Evolutionary conservation across 352 stramenopile genomes (phyloP).

Genomic region (Phytopythium boreale): DNA sequence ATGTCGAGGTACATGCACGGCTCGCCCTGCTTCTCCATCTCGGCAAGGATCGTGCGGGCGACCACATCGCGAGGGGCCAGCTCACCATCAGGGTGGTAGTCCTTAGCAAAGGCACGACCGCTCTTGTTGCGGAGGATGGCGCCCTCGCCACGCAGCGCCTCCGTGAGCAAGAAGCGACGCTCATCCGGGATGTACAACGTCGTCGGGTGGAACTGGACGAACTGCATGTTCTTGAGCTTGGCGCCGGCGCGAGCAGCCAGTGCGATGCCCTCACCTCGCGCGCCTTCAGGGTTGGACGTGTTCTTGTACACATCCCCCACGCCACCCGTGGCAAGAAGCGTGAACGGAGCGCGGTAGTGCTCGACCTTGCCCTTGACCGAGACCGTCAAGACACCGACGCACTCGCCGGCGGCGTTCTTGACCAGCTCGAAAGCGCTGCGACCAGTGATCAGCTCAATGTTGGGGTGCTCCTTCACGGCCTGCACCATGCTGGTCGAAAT

Average conservation of each 20-base stretch:
- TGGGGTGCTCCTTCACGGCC: slow-evolving; percentile 80
- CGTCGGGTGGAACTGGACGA: slow-evolving; percentile 96
- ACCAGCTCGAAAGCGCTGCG: slow-evolving; percentile 78
- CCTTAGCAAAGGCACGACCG: slow-evolving; percentile 82
- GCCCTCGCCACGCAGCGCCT: slow-evolving; percentile 91
- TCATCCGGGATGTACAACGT: slow-evolving; percentile 90
- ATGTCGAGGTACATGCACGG: slow-evolving; percentile 93
- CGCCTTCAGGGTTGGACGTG: slow-evolving; percentile 91
- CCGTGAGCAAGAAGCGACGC: slow-evolving; percentile 90
- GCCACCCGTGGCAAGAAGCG: slow-evolving; percentile 91
- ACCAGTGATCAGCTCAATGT: slow-evolving; percentile 75
- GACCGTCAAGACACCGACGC: slow-evolving; percentile 75
- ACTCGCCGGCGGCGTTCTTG: slow-evolving; percentile 51
- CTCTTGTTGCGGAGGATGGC: slow-evolving; percentile 85
- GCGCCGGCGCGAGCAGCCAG: slow-evolving; percentile 78
- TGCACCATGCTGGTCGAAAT: slow-evolving; percentile 91
- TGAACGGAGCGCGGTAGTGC: slow-evolving; percentile 75
- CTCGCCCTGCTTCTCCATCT: slow-evolving; percentile 83
- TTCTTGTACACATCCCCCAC: slow-evolving; percentile 94
- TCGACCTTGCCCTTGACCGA: slow-evolving; percentile 48
- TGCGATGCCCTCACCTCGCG: slow-evolving; percentile 66
- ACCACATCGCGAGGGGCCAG: slow-evolving; percentile 94
- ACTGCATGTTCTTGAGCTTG: slow-evolving; percentile 91
- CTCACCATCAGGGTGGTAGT: slow-evolving; percentile 91
- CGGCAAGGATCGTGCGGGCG: slow-evolving; percentile 88